Evolutionary conservation across 192 early-diverging fungal genomes (phyloP).

Genomic region (Coemansia interrupta): DNA sequence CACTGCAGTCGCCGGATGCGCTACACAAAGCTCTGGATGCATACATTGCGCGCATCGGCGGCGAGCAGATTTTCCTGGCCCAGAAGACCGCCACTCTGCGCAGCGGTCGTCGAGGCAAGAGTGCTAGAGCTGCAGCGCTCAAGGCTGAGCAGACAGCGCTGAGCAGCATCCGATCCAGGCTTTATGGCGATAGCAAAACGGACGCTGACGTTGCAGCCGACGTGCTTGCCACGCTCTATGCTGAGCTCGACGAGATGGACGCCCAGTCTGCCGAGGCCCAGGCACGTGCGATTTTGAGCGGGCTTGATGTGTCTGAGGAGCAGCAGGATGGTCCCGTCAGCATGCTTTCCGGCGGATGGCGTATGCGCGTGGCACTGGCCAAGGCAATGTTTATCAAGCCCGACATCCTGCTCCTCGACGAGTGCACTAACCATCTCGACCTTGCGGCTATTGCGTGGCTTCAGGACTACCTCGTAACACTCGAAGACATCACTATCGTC

Average conservation of each 20-base stretch:
- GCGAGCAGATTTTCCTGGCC: conserved; percentile 39
- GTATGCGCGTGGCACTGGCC: conserved; percentile 82
- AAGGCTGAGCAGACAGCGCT: conserved; percentile 45
- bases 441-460: conserved; percentile 91
- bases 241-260: conserved; percentile 61
- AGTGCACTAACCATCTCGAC: conserved; percentile 91
- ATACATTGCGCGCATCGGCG: conserved; percentile 46
- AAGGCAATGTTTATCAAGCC: conserved; percentile 79
- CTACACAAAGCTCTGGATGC: conserved; percentile 40
- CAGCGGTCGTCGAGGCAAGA: conserved; percentile 63
- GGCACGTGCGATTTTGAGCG: conserved; percentile 66
- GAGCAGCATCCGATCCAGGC: conserved; percentile 15
- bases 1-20: conserved; percentile 27
- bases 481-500: conserved; percentile 70
- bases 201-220: conserved; percentile 54
- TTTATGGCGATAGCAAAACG: conserved; percentile 28
- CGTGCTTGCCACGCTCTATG: conserved; percentile 58
- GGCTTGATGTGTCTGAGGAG: conserved; percentile 68
- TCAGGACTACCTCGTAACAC: conserved; percentile 63
- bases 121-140: conserved; percentile 58
- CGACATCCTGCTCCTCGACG: conserved; percentile 78
- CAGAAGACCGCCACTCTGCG: conserved; percentile 62
- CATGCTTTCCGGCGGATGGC: conserved; percentile 75
- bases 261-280: conserved; percentile 61
- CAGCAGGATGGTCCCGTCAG: conserved; percentile 65